Evolutionary conservation across 257 asterid genomes (phyloP).

Genomic region (Lantana camara): DNA sequence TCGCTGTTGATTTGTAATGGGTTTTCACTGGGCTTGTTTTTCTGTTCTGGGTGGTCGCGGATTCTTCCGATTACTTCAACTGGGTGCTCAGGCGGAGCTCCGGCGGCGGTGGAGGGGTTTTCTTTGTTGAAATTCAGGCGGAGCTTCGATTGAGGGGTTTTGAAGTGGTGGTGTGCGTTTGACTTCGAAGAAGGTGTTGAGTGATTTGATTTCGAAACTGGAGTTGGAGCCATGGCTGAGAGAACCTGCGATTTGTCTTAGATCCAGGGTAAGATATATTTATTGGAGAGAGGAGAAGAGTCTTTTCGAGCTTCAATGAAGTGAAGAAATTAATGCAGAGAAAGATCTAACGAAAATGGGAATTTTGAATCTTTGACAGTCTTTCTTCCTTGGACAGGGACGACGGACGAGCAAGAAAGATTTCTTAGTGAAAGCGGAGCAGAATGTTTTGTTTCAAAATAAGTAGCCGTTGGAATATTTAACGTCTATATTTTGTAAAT

Average conservation of each 20-base stretch:
- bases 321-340: neutral
- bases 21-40: slow-evolving; percentile 29
- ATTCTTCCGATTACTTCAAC: slow-evolving; percentile 90
- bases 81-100: slow-evolving; percentile 68
- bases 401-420: slow-evolving; percentile 4
- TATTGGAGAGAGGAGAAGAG: neutral
- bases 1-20: slow-evolving; percentile 55
- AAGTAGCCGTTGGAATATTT: slow-evolving; percentile 50
- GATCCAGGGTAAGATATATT: neutral
- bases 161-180: slow-evolving; percentile 37
- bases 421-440: neutral
- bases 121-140: slow-evolving; percentile 52
- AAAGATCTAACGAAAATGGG: neutral
- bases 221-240: slow-evolving; percentile 33
- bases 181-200: slow-evolving; percentile 66
- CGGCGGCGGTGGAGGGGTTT: slow-evolving; percentile 35
- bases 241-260: neutral
- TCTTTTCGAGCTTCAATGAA: neutral
- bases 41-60: slow-evolving; percentile 70
- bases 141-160: slow-evolving; percentile 71
- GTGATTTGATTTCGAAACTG: slow-evolving; percentile 34
- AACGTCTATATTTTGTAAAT: slow-evolving; percentile 38
- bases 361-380: neutral
- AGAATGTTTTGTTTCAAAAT: slow-evolving; percentile 19
- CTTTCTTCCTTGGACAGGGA: neutral